A percentile compares a stretch with the other conserved stretches of the same genome.
Evolutionary conservation across 345 rosid genomes (phyloP).

Genomic region (Gynandropsis gynandra): DNA sequence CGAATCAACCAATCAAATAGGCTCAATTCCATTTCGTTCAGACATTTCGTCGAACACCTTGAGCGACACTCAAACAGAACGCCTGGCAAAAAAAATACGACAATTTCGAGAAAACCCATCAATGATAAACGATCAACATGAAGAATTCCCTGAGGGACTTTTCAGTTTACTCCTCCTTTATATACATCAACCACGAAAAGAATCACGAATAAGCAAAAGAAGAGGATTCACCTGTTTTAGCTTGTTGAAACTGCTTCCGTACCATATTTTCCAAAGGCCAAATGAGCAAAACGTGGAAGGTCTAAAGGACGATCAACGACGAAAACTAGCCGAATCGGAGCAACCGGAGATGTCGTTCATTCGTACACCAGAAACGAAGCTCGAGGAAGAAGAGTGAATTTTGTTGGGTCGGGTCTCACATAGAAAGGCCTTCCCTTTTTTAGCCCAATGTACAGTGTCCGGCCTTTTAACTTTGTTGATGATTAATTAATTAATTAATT

Average conservation of each 20-base stretch:
- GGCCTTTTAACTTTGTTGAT: neutral
- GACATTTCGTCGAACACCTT: too few species aligned
- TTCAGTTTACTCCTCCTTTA: too few species aligned
- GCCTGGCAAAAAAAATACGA: neutral
- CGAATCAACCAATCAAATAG: too few species aligned
- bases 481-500: neutral
- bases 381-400: too few species aligned
- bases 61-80: constrained; percentile 6
- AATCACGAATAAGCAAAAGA: neutral
- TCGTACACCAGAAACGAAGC: too few species aligned
- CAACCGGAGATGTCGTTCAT: too few species aligned
- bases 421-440: neutral
- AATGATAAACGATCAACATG: neutral
- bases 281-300: constrained; percentile 3
- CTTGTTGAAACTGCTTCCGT: constrained; percentile 46
- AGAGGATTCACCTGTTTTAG: constrained; percentile 47
- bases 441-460: fast-evolving
- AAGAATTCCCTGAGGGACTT: too few species aligned
- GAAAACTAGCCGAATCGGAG: constrained; percentile 2
- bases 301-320: constrained; percentile 19
- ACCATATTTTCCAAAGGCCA: constrained; percentile 34
- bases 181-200: too few species aligned
- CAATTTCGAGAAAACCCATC: neutral
- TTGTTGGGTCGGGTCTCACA: neutral
- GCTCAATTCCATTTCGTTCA: too few species aligned